Evolutionary conservation across 495 filamentous ascomycete genomes (phyloP).

Genomic region (Trichoderma erinaceum): DNA sequence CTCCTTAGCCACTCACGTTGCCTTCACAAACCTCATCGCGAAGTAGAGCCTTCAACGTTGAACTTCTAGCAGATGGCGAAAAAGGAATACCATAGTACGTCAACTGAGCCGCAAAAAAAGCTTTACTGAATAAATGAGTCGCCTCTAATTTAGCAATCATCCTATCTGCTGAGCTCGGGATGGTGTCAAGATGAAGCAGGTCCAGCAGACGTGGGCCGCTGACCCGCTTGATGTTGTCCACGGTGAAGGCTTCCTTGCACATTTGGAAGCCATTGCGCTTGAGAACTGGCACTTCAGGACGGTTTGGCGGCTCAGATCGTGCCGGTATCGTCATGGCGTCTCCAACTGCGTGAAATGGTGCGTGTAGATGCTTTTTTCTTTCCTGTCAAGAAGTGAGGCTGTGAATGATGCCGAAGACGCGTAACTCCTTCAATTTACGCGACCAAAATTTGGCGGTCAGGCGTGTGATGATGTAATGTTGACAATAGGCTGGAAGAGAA

Average conservation of each 20-base stretch:
- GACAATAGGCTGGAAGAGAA: too few species aligned
- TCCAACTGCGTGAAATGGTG: too few species aligned
- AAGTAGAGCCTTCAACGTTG: neutral
- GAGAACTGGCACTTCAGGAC: neutral
- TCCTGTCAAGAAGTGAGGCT: too few species aligned
- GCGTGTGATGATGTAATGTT: too few species aligned
- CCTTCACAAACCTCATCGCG: neutral
- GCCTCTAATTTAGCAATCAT: neutral
- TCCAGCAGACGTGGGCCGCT: neutral
- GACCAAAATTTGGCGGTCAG: too few species aligned
- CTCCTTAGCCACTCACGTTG: neutral
- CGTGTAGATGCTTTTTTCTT: too few species aligned
- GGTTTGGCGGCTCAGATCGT: neutral
- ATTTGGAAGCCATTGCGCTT: neutral
- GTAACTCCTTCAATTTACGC: too few species aligned
- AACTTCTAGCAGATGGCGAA: neutral
- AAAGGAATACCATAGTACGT: neutral
- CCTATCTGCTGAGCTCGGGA: neutral
- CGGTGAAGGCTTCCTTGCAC: neutral
- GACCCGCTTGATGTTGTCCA: neutral
- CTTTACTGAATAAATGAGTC: neutral
- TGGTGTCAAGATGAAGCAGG: neutral
- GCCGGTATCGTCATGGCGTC: neutral
- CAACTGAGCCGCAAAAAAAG: neutral
- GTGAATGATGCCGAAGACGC: too few species aligned